Base-by-base conservation (phyloP, 352 stramenopile genomes). In the Phytophthora niederhauseri region DNA sequence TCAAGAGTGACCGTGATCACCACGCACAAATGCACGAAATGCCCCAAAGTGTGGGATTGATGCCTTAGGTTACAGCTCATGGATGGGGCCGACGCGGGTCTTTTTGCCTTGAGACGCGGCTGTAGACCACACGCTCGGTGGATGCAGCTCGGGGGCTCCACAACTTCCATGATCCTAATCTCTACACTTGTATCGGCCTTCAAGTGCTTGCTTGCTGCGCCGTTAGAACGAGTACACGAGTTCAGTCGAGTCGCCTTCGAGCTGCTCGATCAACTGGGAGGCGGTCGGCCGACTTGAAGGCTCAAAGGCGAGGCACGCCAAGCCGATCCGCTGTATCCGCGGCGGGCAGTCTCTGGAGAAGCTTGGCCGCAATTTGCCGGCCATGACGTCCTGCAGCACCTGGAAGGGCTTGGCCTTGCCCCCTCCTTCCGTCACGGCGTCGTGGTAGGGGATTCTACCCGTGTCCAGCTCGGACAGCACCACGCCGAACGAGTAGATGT, bases 401-500 rank as follows among this genome's bases (percentile, higher is more conserved):
- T 82, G 76, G 61, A 83, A 74, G 4, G 68, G 48, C 46, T 72
- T 71, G 17, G 31, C 43, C 22, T 57, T 72, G 6, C 28, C 31
- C 17, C 52, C 57, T 7, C 31, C 12, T 9, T 57, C 30, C 4
- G 57, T 52, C 15, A 57, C 15, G 2, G 54, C 65, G 31, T 80
- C 73, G 4, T 22, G 57, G 36, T 77, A 81, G 14, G 74, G 74
- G 7, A 70, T 72, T 38, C 54, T 61, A 15, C 65, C 62, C n/a
- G 72, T 82, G 49, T 77, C 68, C 3, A 83, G 60, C 59, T 82
- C 75, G 20, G 75, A 72, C 15, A 82, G 50, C 38, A 95, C 66
- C 11, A 90, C 76, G 28, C 82, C 83, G 64, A 89, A 88, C 15
- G 75, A 83, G 61, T 88, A 92, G 20, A 91, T 80, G 41, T 92